Evolutionary conservation across 345 rosid species (phyloP), one percentile per base, ranked within the genome.

Genomic region (Diplotaxis tenuifolia): DNA sequence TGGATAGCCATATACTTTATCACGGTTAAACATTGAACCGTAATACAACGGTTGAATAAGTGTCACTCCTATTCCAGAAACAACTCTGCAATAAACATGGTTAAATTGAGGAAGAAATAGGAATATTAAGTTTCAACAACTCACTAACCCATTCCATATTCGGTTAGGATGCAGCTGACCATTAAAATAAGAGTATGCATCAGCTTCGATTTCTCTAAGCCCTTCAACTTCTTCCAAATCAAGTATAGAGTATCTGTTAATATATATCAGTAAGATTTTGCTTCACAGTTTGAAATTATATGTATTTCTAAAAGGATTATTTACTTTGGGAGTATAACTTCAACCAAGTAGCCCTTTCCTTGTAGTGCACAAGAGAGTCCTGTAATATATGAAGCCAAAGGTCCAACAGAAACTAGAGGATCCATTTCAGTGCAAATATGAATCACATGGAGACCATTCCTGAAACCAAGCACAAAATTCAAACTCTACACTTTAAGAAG

Each of bases 341-440:
- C 96, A 75, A 87, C 97, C 63, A 83, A 66, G 76, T 85, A 89
- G 64, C 91, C 97, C 53, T 86, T 83, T 65, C 78, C 81, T 74
- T 84, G 97, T 19, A 91, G 84, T 2, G 89, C 90, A 65, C 59
- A 27, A 71, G 88, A 85, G 69, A 91, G 32, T 73, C 88, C 84
- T 34, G 87, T 84, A 49, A 91, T 81, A 75, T 89, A 87, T n/a
- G 88, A 79, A 45, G 93, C 89, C 81, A 91, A 65, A 15, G 96
- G 82, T 70, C 96, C 93, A 72, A 83, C 79, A 27, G 81, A 79
- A 31, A 87, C 86, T 71, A 91, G 34, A 9, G 96, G 96, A 78
- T 78, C 89, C 96, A 91, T 89, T 84, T 91, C 97, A 23, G 96
- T 84, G 80, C 97, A 89, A 19, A 91, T 87, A 73, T 91, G 93